These are phyloP conservation scores for Anethum foeniculum DNA, from an alignment of 140 eudicot species.

Conservation along the genomic window DNA sequence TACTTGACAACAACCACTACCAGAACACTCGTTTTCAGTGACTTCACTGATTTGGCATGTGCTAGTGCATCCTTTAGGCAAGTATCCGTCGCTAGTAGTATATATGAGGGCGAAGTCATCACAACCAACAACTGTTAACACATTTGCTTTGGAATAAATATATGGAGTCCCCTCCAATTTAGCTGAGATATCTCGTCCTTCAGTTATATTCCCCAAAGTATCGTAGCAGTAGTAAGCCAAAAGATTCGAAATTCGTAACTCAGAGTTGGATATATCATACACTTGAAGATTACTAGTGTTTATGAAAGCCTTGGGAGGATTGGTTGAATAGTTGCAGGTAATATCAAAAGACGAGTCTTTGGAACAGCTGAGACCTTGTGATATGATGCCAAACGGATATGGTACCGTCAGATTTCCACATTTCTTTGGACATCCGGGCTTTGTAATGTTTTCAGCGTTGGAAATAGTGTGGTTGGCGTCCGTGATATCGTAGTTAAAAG, in stretches of 20 bases:
- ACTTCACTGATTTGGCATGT: neutral
- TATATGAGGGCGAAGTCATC: neutral
- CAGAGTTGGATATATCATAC: neutral
- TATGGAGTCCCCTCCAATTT: neutral
- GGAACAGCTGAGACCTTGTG: neutral
- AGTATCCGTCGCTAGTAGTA: neutral
- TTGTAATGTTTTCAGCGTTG: neutral
- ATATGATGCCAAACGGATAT: neutral
- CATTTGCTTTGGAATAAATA: slow-evolving; percentile 5
- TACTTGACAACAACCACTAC: slow-evolving; percentile 31
- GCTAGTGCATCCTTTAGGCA: slow-evolving; percentile 7
- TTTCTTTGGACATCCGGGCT: neutral
- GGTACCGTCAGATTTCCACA: neutral
- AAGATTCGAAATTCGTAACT: neutral
- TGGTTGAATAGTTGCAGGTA: slow-evolving; percentile 5
- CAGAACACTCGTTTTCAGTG: slow-evolving; percentile 14
- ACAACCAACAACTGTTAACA: slow-evolving; percentile 27
- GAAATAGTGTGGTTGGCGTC: neutral
- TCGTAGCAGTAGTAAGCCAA: slow-evolving; percentile 14
- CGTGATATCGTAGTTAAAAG: neutral
- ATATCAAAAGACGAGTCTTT: slow-evolving; percentile 1
- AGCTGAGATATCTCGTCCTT: no score
- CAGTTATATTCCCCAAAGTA: neutral
- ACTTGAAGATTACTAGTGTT: neutral
- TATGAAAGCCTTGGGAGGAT: slow-evolving; percentile 17